phyloP scores from a whole-genome alignment of 176 grass and related monocot genomes.

The Miscanthus lutarioriparius region DNA sequence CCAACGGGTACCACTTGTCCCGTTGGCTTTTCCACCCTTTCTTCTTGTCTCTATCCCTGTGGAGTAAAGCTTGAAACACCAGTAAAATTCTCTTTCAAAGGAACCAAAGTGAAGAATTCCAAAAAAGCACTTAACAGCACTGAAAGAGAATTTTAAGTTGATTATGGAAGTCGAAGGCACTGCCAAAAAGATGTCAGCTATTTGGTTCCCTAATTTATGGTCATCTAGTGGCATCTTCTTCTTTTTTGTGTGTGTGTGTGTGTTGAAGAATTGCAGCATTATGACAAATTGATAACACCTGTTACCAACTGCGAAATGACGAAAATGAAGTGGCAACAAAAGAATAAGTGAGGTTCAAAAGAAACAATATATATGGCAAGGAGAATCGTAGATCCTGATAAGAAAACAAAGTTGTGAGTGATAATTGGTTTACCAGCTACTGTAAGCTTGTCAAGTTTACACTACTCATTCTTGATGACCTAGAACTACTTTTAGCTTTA shows the following conservation, averaged over 20 bases:
- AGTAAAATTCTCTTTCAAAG: background rate
- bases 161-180: background rate
- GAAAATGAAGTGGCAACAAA: constrained; percentile 37
- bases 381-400: constrained; percentile 31
- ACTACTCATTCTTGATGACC: constrained; percentile 13
- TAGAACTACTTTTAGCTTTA: constrained; percentile 10
- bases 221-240: constrained; percentile 13
- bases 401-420: constrained; percentile 33
- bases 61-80: constrained; percentile 19
- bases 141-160: background rate
- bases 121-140: constrained; percentile 2
- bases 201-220: constrained; percentile 20
- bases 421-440: constrained; percentile 21
- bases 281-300: constrained; percentile 24
- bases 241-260: no score
- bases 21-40: background rate
- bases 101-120: background rate
- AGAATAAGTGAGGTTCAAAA: constrained; percentile 38
- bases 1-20: background rate
- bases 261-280: constrained; percentile 28
- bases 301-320: constrained; percentile 31
- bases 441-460: constrained; percentile 6
- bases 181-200: constrained; percentile 6
- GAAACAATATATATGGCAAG: constrained; percentile 21
- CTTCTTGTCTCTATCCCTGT: background rate